These are phyloP conservation scores for Didymella arachidicola DNA, from an alignment of 2,329 filamentous ascomycete genomes.

Conservation along the genomic window DNA sequence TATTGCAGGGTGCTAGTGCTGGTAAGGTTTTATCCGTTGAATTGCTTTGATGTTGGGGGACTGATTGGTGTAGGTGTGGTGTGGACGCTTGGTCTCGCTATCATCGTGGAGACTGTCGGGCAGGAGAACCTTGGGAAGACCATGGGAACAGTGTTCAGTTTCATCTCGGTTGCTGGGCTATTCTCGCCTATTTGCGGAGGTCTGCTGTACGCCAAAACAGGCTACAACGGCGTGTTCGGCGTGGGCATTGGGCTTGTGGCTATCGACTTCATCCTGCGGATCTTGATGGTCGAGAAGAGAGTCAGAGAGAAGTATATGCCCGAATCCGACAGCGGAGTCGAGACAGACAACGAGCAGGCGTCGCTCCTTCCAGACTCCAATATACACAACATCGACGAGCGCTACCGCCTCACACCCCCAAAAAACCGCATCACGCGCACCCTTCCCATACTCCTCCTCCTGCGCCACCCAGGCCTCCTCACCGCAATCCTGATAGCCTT, in stretches of 20 bases:
- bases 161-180: conserved; percentile 65
- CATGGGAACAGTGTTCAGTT: conserved; percentile 67
- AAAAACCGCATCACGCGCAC: conserved; percentile 51
- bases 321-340: background rate
- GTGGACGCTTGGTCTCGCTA: conserved; percentile 66
- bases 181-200: conserved; percentile 67
- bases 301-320: conserved; percentile 55
- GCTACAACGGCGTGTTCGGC: conserved; percentile 66
- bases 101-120: conserved; percentile 67
- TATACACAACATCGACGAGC: conserved; percentile 45
- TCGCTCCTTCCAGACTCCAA: conserved; percentile 29
- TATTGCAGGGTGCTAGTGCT: conserved; percentile 65
- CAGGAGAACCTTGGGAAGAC: conserved; percentile 66
- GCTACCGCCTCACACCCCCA: conserved; percentile 51
- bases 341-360: conserved; percentile 33
- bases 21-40: background rate
- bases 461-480: conserved; percentile 44
- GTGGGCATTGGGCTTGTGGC: conserved; percentile 62
- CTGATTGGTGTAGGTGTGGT: conserved; percentile 57
- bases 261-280: conserved; percentile 67
- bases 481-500: conserved; percentile 46
- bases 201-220: conserved; percentile 65
- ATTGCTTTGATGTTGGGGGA: background rate
- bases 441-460: conserved; percentile 59
- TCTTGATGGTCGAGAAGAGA: conserved; percentile 64